phyloP scores from a whole-genome alignment of 2,329 filamentous ascomycete genomes.

The Ascochyta fabae region DNA sequence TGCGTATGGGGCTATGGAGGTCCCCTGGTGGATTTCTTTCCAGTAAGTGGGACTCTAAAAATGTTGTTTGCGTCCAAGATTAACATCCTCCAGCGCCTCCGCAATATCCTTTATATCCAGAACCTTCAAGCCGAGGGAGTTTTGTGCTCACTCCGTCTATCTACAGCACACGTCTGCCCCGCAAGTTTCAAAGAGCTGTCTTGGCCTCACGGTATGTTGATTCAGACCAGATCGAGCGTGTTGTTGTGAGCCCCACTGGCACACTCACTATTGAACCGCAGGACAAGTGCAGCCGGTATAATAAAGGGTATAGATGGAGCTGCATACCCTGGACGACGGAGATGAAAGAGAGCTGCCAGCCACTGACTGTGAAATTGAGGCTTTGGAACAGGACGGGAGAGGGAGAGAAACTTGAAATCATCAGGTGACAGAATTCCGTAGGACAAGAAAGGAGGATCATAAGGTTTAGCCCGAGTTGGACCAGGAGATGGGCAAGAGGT shows the following conservation, averaged over 20 bases:
- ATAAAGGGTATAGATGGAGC: constrained; percentile 31
- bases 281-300: constrained; percentile 6
- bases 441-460: not conserved
- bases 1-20: constrained; percentile 25
- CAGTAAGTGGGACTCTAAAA: constrained; percentile 14
- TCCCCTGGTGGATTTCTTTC: constrained; percentile 7
- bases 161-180: constrained; percentile 25
- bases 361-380: constrained; percentile 20
- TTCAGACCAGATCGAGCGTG: constrained; percentile 2
- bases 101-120: constrained; percentile 32
- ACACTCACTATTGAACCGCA: constrained; percentile 18
- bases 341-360: constrained; percentile 31
- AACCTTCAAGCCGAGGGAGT: constrained; percentile 25
- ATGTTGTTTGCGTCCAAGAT: not conserved
- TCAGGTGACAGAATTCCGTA: too few species aligned
- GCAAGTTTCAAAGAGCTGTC: constrained; percentile 20
- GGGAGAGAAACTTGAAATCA: not conserved
- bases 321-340: constrained; percentile 39
- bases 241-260: constrained; percentile 31
- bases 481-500: too few species aligned
- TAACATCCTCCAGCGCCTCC: constrained; percentile 23
- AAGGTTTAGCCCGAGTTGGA: too few species aligned
- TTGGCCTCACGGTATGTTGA: not conserved
- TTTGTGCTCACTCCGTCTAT: constrained; percentile 25
- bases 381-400: constrained; percentile 1